Percentiles rank a stretch among this genome's conserved stretches.
Conservation (phyloP, 164 flowering plant genomes). For the Hamamelis virginiana region DNA sequence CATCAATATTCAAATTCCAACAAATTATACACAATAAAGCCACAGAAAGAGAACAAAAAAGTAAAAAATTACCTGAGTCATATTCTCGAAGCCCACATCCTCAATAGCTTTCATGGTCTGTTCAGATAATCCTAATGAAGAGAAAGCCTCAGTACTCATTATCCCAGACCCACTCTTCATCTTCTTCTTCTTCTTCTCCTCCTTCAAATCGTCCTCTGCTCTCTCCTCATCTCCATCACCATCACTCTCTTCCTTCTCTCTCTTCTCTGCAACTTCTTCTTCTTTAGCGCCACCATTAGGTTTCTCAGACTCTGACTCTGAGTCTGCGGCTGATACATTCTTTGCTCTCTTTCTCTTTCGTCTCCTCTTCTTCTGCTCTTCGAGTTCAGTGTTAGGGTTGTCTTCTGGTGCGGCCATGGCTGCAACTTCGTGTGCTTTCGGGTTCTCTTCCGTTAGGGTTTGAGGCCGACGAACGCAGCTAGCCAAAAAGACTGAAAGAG, state of each 20-base stretch:
- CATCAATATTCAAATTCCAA: background rate
- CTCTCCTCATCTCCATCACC: slow-evolving; percentile 9
- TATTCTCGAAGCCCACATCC: slow-evolving; percentile 69
- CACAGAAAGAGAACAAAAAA: background rate
- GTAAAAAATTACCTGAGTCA: slow-evolving; percentile 69
- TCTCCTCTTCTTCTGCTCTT: slow-evolving; percentile 3
- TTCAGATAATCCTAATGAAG: slow-evolving; percentile 53
- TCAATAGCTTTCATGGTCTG: slow-evolving; percentile 66
- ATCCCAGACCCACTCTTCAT: slow-evolving; percentile 53
- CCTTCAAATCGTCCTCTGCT: slow-evolving; percentile 11
- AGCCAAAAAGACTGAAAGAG: too few relatives aligned
- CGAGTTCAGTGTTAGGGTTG: slow-evolving; percentile 7
- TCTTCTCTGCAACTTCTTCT: slow-evolving; percentile 7
- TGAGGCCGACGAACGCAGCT: too few relatives aligned
- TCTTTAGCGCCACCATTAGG: background rate
- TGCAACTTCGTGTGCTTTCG: background rate
- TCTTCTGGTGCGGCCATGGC: slow-evolving; percentile 15
- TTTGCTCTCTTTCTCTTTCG: slow-evolving; percentile 9
- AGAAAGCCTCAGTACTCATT: slow-evolving; percentile 70
- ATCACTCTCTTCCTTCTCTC: slow-evolving; percentile 1
- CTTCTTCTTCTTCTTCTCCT: slow-evolving; percentile 19
- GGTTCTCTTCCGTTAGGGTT: too few relatives aligned
- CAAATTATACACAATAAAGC: background rate
- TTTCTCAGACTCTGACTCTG: slow-evolving; percentile 13
- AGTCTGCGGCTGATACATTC: background rate